Conservation (phyloP, 306 rosid genomes). For the Hippophae gyantsensis region DNA sequence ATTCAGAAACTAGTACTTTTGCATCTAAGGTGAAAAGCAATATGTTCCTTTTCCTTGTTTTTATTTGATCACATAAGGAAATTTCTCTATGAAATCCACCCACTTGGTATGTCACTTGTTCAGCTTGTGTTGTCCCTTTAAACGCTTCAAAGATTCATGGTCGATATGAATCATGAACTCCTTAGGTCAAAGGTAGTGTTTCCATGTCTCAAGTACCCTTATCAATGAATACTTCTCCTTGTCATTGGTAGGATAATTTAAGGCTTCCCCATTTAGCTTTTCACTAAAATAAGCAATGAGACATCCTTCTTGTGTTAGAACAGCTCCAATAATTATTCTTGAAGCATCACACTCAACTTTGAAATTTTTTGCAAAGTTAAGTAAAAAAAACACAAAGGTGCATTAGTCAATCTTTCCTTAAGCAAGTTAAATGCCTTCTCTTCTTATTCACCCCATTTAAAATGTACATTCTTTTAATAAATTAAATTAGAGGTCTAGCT, state of each 20-base stretch:
- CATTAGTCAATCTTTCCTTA: neutral
- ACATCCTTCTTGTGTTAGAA: neutral
- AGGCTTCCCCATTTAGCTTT: neutral
- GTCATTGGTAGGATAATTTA: neutral
- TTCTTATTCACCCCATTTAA: neutral
- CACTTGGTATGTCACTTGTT: too few species aligned
- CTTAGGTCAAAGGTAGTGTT: neutral
- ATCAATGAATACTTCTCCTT: neutral
- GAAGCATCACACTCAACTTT: neutral
- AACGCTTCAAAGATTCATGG: too few species aligned
- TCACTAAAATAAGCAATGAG: neutral
- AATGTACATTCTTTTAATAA: neutral
- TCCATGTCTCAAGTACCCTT: neutral
- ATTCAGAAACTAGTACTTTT: too few species aligned
- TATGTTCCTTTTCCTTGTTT: too few species aligned
- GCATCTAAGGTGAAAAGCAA: too few species aligned
- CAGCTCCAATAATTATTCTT: neutral
- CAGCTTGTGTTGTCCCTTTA: too few species aligned
- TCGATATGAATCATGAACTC: too few species aligned
- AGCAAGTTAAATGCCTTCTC: neutral
- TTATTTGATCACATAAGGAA: too few species aligned
- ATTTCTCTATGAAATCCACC: too few species aligned
- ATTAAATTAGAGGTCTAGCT: neutral
- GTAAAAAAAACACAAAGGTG: neutral
- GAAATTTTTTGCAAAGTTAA: neutral